Base-by-base conservation (phyloP, 2,329 filamentous ascomycete genomes). In the Diplodia scrobiculata region DNA sequence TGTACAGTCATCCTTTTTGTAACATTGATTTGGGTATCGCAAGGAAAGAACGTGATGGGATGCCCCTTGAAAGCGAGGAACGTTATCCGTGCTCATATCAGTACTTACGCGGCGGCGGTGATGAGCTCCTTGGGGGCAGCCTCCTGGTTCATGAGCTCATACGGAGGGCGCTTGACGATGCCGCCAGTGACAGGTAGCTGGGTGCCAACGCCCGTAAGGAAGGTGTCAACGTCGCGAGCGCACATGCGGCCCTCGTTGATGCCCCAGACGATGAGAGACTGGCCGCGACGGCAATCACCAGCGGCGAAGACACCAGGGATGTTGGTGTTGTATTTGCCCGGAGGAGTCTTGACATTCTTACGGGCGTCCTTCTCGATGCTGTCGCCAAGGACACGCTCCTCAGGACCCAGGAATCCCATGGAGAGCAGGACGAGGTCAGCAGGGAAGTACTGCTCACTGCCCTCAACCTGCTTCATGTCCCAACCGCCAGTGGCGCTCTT, bases 401-500 rank as follows among this genome's bases (percentile, higher is more conserved):
- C 94, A 6, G 93, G 93, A 10, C 94, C 94, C 69, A 97, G 81
- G 89, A 98, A 98, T 76, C 94, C 94, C 94, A 98, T 97, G 62
- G 94, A 96, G 58, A 98, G 84, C 52, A 97, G 86, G 52, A 98
- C 93, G 48, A 98, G 86, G 75, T 98, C 94, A 32, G 94, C 94
- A 45, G 92, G 92, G 89, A 97, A 97, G 85, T 96, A 96, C 77
- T 97, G 88, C 82, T 96, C 91, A 68, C 90, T 94, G 45, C 91
- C 92, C 71, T 97, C 93, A 36, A 96, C 84, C 79, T 96, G 94
- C 86, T 97, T 97, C 92, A 98, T 97, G 80, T 97, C 94, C 94
- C 94, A 98, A 52, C 93, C 93, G 70, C 93, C 93, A 68, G 87
- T 89, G 32, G 91, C 85, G 64, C 88, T 91, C 84, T 93, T 95